phyloP scores from a whole-genome alignment of 1,284 basidiomycete genomes.

The Tylopilus sp. region DNA sequence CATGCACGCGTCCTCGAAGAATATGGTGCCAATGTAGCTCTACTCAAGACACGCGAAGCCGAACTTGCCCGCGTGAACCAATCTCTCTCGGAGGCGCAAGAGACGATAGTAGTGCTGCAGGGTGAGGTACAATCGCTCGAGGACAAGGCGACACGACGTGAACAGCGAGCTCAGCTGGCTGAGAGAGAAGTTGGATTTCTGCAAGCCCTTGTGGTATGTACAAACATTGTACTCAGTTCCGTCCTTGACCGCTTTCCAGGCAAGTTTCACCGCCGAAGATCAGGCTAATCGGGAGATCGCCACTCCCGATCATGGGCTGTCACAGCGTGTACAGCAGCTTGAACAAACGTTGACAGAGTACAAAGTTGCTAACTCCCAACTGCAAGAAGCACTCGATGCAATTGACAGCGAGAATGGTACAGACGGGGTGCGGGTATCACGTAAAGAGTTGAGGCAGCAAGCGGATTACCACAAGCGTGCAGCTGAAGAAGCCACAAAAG shows the following conservation, averaged over 20 bases:
- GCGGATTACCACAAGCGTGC: constrained; percentile 54
- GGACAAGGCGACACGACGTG: constrained; percentile 56
- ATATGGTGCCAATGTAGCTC: constrained; percentile 64
- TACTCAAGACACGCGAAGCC: constrained; percentile 61
- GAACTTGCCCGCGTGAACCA: constrained; percentile 56
- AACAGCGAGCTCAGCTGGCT: constrained; percentile 58
- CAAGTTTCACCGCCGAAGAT: constrained; percentile 70
- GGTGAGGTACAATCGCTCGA: constrained; percentile 51
- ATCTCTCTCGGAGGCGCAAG: constrained; percentile 49
- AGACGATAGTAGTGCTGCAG: constrained; percentile 48
- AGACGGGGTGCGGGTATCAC: constrained; percentile 39
- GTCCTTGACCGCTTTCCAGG: constrained; percentile 47
- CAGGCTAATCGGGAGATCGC: constrained; percentile 37
- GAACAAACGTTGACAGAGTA: constrained; percentile 68
- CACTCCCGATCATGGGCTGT: constrained; percentile 38
- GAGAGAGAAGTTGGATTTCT: constrained; percentile 73
- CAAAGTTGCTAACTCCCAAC: constrained; percentile 56
- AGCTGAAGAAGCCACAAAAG: constrained; percentile 54
- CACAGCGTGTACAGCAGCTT: constrained; percentile 64
- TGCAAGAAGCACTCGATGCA: constrained; percentile 58
- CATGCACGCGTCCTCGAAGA: constrained; percentile 74
- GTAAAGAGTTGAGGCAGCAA: constrained; percentile 54
- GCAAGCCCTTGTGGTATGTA: constrained; percentile 69
- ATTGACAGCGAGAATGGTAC: constrained; percentile 48
- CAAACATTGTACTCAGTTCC: background rate